phyloP scores from a whole-genome alignment of 1,284 basidiomycete species.

The Golubevia sp. region DNA sequence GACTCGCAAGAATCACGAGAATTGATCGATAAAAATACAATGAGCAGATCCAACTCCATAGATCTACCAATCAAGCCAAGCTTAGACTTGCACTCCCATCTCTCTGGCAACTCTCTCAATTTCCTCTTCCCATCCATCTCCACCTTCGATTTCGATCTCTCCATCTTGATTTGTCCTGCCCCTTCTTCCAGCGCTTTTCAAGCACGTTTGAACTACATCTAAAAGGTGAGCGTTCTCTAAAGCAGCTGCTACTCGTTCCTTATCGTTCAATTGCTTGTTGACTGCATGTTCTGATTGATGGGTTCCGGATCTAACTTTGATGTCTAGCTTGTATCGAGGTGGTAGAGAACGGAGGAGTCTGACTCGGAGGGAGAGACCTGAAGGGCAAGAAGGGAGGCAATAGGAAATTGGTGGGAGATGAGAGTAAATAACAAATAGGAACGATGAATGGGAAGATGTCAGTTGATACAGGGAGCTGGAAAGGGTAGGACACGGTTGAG shows the following conservation, averaged over 20 bases:
- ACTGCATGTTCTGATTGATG: slow-evolving; percentile 94
- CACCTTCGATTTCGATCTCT: too few species aligned
- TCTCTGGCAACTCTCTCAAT: too few species aligned
- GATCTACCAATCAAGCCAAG: too few species aligned
- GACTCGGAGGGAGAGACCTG: slow-evolving; percentile 89
- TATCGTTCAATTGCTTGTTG: slow-evolving; percentile 98
- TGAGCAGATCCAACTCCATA: too few species aligned
- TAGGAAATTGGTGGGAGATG: not conserved
- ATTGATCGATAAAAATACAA: too few species aligned
- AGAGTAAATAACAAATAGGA: too few species aligned
- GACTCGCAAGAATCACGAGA: too few species aligned
- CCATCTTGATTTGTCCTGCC: slow-evolving; percentile 28
- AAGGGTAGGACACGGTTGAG: too few species aligned
- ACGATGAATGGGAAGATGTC: too few species aligned
- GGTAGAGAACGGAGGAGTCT: slow-evolving; percentile 87
- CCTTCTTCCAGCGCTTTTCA: slow-evolving; percentile 67
- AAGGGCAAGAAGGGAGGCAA: not conserved
- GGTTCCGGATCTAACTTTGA: slow-evolving; percentile 87
- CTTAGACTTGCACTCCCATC: too few species aligned
- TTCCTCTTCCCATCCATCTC: too few species aligned
- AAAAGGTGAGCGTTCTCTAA: slow-evolving; percentile 87
- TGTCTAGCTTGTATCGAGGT: slow-evolving; percentile 90
- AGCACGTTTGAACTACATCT: slow-evolving; percentile 85
- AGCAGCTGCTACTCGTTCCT: slow-evolving; percentile 95
- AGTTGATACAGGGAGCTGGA: too few species aligned